These are phyloP conservation scores for Diplodia mutila DNA, from an alignment of 2,329 filamentous ascomycete species.

Conservation along the genomic window DNA sequence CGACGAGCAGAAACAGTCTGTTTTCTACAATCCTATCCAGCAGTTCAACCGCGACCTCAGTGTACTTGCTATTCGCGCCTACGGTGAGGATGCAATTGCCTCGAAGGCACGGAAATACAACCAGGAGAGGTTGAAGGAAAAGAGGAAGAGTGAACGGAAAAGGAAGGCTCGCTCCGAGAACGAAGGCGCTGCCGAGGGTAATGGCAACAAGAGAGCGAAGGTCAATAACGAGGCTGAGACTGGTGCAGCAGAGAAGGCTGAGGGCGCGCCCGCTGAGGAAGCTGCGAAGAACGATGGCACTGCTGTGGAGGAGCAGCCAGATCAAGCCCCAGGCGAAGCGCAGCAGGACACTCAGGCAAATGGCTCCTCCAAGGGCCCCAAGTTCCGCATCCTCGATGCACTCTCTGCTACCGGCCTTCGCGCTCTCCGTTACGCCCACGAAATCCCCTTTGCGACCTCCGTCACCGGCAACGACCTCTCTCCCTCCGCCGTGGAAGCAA, in stretches of 20 bases:
- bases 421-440: constrained; percentile 86
- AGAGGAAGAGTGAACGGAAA: constrained; percentile 41
- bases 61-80: constrained; percentile 87
- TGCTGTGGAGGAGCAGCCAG: background rate
- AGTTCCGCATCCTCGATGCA: constrained; percentile 88
- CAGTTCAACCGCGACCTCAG: constrained; percentile 98
- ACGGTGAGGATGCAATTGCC: constrained; percentile 69
- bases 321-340: background rate
- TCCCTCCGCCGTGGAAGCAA: constrained; percentile 73
- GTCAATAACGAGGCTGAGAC: constrained; percentile 28
- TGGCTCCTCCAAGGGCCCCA: constrained; percentile 25
- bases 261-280: background rate
- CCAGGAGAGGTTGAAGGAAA: constrained; percentile 33
- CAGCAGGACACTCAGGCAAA: constrained; percentile 32
- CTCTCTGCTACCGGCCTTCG: constrained; percentile 91
- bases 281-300: constrained; percentile 30
- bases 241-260: background rate
- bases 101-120: constrained; percentile 49
- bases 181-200: constrained; percentile 10
- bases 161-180: constrained; percentile 6
- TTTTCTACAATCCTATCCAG: constrained; percentile 99
- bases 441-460: constrained; percentile 80
- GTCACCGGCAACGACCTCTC: constrained; percentile 92
- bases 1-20: constrained; percentile 67
- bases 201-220: constrained; percentile 33